Evolutionary conservation across 2,329 filamentous ascomycete genomes (phyloP).

Genomic region (Fusarium musae): DNA sequence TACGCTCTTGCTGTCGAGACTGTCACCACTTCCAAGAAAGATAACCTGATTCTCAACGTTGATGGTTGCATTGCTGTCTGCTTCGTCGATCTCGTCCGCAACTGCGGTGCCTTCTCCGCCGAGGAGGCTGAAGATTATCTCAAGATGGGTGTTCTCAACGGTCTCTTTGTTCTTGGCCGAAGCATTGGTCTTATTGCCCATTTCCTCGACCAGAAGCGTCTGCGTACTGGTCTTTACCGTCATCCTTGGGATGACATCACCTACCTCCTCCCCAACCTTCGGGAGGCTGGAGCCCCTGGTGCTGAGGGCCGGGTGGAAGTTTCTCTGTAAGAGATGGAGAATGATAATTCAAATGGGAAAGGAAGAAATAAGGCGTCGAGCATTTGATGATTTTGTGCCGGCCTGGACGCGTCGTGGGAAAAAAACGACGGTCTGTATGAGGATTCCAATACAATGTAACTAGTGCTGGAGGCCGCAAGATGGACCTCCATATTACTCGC

Average conservation of each 20-base stretch:
- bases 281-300: slow-evolving; percentile 75
- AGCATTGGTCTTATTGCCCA: slow-evolving; percentile 99
- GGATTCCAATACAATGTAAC: slow-evolving; percentile 51
- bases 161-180: slow-evolving; percentile 96
- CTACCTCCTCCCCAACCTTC: slow-evolving; percentile 86
- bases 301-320: slow-evolving; percentile 92
- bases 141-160: slow-evolving; percentile 98
- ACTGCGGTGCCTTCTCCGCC: slow-evolving; percentile 94
- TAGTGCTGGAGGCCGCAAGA: slow-evolving; percentile 49
- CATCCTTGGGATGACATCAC: slow-evolving; percentile 99
- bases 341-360: slow-evolving; percentile 44
- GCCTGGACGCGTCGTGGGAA: slow-evolving; percentile 40
- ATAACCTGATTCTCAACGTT: slow-evolving; percentile 99
- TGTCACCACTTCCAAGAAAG: slow-evolving; percentile 99
- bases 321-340: slow-evolving; percentile 66
- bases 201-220: slow-evolving; percentile 99
- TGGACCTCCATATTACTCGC: slow-evolving; percentile 49
- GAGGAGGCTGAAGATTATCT: slow-evolving; percentile 99
- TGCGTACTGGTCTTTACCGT: slow-evolving; percentile 97
- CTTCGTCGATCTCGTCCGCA: slow-evolving; percentile 97
- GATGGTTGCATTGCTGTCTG: slow-evolving; percentile 98
- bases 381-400: slow-evolving; percentile 50
- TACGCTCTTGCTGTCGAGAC: slow-evolving; percentile 98
- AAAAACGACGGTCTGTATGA: slow-evolving; percentile 51
- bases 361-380: slow-evolving; percentile 45